These are phyloP conservation scores for Fusarium continuum DNA, from an alignment of 2,329 filamentous ascomycete genomes.

Conservation along the genomic window DNA sequence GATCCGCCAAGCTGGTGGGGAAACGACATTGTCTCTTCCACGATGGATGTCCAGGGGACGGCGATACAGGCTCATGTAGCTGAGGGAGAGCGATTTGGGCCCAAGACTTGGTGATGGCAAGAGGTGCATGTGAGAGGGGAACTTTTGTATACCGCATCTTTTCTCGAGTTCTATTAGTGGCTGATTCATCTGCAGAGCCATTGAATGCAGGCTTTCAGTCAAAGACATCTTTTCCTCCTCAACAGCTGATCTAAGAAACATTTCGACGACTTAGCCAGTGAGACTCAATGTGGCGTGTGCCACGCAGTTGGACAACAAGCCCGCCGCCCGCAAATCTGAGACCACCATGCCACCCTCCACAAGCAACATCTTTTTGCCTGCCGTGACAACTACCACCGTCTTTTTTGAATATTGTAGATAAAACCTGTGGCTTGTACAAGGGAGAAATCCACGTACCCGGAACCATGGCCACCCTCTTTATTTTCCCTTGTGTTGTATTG, in stretches of 20 bases:
- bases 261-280: neutral
- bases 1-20: constrained; percentile 76
- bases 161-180: constrained; percentile 11
- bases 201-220: neutral
- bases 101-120: constrained; percentile 58
- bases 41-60: constrained; percentile 68
- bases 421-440: constrained; percentile 5
- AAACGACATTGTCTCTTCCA: constrained; percentile 65
- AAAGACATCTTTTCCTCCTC: constrained; percentile 3
- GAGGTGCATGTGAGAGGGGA: neutral
- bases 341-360: neutral
- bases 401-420: neutral
- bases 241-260: neutral
- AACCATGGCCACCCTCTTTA: neutral
- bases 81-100: constrained; percentile 69
- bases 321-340: neutral
- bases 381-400: neutral
- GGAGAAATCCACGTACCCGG: constrained; percentile 14
- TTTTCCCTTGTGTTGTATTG: neutral
- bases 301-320: constrained; percentile 14
- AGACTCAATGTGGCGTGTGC: constrained; percentile 1
- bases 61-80: constrained; percentile 65
- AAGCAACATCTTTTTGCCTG: neutral
- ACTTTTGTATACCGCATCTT: neutral
- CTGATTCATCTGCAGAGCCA: neutral